Conservation (phyloP, 345 rosid genomes). For the Litchi chinensis region DNA sequence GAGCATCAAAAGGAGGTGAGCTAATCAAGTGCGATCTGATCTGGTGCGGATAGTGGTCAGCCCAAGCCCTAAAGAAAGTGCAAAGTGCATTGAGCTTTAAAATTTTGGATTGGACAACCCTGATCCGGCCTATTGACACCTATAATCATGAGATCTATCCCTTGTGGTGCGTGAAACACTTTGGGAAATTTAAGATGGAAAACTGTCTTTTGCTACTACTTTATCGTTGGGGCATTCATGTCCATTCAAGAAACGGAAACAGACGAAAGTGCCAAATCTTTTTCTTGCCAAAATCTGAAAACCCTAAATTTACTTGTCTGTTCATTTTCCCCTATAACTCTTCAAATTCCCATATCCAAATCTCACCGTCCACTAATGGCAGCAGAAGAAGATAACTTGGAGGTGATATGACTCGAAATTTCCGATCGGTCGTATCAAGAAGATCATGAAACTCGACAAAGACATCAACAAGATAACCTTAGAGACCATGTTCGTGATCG, state of each 20-base stretch:
- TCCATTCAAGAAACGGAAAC: background rate
- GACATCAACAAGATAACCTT: constrained; percentile 85
- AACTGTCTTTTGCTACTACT: background rate
- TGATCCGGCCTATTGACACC: too few species aligned
- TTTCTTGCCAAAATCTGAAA: constrained; percentile 31
- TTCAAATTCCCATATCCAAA: background rate
- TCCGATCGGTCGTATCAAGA: constrained; percentile 69
- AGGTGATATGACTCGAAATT: constrained; percentile 46
- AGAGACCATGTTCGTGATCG: constrained; percentile 69
- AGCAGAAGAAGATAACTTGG: constrained; percentile 44
- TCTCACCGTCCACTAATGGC: constrained; percentile 48
- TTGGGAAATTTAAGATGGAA: background rate
- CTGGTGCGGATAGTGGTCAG: too few species aligned
- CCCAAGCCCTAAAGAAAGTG: too few species aligned
- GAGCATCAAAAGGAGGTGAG: too few species aligned
- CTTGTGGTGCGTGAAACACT: background rate
- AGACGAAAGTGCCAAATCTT: background rate
- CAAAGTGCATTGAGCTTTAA: too few species aligned
- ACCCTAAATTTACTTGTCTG: background rate
- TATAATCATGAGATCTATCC: too few species aligned
- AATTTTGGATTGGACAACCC: too few species aligned
- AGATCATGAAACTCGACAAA: constrained; percentile 80
- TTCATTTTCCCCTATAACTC: background rate
- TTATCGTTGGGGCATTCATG: background rate
- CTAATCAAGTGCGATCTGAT: too few species aligned